Evolutionary conservation across 768 basidiomycete species (phyloP).

Genomic region (Hericium alpestre): DNA sequence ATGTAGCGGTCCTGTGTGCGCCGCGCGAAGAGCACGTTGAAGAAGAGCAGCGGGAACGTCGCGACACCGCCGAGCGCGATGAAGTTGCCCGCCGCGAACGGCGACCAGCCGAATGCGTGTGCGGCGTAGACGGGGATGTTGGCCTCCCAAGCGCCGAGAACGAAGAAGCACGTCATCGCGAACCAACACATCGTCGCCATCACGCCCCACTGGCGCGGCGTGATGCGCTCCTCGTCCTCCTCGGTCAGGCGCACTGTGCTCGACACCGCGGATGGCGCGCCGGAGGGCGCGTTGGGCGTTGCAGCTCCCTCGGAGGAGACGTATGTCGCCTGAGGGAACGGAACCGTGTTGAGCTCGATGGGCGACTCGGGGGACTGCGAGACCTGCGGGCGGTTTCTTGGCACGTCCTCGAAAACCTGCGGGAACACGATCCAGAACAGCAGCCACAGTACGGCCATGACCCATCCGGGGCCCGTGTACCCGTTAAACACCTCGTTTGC

Average conservation of each 20-base stretch:
- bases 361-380: neutral
- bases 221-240: conserved; percentile 3
- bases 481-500: conserved; percentile 50
- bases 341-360: neutral
- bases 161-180: conserved; percentile 59
- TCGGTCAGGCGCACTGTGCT: conserved; percentile 5
- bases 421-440: conserved; percentile 35
- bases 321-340: neutral
- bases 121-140: conserved; percentile 56
- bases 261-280: neutral
- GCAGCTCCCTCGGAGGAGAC: neutral
- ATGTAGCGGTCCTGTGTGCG: conserved; percentile 51
- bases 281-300: neutral
- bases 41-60: conserved; percentile 56
- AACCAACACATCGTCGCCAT: conserved; percentile 60
- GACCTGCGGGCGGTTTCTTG: neutral
- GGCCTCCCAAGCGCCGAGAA: conserved; percentile 60
- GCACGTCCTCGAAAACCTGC: conserved; percentile 25
- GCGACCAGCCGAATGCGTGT: conserved; percentile 40
- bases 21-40: conserved; percentile 46
- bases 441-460: conserved; percentile 46
- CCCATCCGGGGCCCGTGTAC: conserved; percentile 56
- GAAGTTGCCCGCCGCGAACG: conserved; percentile 58
- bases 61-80: conserved; percentile 56
- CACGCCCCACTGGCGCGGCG: conserved; percentile 37